These are phyloP conservation scores for Saccharomycopsis microspora DNA, from an alignment of 805 yeast genomes.

Conservation along the genomic window DNA sequence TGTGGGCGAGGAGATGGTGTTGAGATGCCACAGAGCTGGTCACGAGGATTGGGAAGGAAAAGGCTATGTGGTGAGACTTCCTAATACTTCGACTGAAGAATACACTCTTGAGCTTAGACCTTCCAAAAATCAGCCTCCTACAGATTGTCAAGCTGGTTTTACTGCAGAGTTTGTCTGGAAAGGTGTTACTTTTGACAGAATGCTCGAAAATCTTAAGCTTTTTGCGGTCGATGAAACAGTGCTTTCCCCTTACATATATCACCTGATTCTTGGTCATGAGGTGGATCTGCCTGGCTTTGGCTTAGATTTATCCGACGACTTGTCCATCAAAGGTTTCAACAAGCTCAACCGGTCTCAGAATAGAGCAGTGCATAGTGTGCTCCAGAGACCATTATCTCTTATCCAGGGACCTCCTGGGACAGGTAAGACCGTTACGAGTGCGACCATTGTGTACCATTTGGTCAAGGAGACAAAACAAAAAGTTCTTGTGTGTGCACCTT, in stretches of 20 bases:
- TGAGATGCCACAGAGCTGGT: constrained; percentile 35
- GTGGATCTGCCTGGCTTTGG: constrained; percentile 25
- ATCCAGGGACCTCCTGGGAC: constrained; percentile 97
- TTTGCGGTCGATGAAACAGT: constrained; percentile 66
- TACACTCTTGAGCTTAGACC: constrained; percentile 57
- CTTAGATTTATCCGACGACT: constrained; percentile 44
- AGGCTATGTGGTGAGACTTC: constrained; percentile 65
- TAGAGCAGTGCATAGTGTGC: constrained; percentile 59
- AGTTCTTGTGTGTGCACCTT: constrained; percentile 87
- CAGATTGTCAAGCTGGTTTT: constrained; percentile 51
- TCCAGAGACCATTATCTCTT: constrained; percentile 62
- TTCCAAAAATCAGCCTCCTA: constrained; percentile 39
- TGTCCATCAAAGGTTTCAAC: constrained; percentile 57
- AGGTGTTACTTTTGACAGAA: constrained; percentile 69
- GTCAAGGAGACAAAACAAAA: constrained; percentile 48
- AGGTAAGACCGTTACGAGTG: constrained; percentile 90
- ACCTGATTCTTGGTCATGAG: constrained; percentile 71
- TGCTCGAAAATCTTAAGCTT: constrained; percentile 63
- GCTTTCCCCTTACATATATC: constrained; percentile 65
- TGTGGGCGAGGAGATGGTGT: constrained; percentile 73
- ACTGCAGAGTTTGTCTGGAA: constrained; percentile 87
- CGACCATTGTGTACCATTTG: constrained; percentile 74
- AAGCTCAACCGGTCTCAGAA: constrained; percentile 69
- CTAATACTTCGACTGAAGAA: constrained; percentile 53
- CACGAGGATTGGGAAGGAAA: constrained; percentile 55